Evolutionary conservation across 495 filamentous ascomycete species (phyloP).

Genomic region (Trichocladium uniseriatum): DNA sequence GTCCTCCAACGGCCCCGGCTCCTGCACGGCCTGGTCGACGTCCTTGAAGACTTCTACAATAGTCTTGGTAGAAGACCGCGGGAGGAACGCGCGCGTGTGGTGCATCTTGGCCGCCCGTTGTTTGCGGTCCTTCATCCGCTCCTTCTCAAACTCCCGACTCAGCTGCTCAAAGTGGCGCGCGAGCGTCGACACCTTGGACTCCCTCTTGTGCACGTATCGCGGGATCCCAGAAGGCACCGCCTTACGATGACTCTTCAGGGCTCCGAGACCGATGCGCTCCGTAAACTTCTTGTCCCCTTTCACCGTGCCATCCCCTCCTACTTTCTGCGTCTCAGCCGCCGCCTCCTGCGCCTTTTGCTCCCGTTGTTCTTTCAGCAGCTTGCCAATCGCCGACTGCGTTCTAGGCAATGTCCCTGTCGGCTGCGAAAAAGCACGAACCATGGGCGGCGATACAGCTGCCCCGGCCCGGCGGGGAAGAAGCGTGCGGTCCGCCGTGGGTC

Average conservation of each 20-base stretch:
- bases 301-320: slow-evolving; percentile 26
- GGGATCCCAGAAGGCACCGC: slow-evolving; percentile 73
- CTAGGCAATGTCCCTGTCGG: slow-evolving; percentile 38
- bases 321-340: slow-evolving; percentile 22
- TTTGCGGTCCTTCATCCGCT: slow-evolving; percentile 74
- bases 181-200: slow-evolving; percentile 72
- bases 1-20: slow-evolving; percentile 67
- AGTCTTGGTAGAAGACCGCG: slow-evolving; percentile 84
- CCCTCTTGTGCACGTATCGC: slow-evolving; percentile 62
- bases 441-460: slow-evolving; percentile 48
- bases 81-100: slow-evolving; percentile 69
- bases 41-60: slow-evolving; percentile 94
- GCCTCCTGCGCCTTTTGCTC: slow-evolving; percentile 28
- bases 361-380: slow-evolving; percentile 30
- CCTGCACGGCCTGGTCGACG: slow-evolving; percentile 83
- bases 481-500: slow-evolving; percentile 30
- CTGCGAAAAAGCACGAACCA: slow-evolving; percentile 63
- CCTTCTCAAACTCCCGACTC: slow-evolving; percentile 92
- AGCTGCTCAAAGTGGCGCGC: slow-evolving; percentile 95
- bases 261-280: slow-evolving; percentile 52
- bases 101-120: slow-evolving; percentile 73
- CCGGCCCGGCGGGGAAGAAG: slow-evolving; percentile 32
- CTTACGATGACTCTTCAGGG: slow-evolving; percentile 53
- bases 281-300: slow-evolving; percentile 62
- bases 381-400: slow-evolving; percentile 25